Base-by-base conservation (phyloP, 2,329 filamentous ascomycete genomes). In the Dactylellina haptotyla region DNA sequence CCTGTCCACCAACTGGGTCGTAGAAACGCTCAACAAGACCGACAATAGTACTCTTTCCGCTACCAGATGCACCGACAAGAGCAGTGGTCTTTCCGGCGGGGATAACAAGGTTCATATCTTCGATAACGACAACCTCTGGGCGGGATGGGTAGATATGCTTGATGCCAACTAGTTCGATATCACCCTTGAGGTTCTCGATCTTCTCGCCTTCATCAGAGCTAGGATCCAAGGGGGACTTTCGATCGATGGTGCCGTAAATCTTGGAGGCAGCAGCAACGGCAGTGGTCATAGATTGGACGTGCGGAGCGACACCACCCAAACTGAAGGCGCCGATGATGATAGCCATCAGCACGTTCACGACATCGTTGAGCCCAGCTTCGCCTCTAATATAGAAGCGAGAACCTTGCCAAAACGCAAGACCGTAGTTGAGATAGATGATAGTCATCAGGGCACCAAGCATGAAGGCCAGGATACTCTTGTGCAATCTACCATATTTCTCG, bases 131-230 rank as follows among this genome's bases (percentile, higher is more conserved):
- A 2, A 97, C 93, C 78, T 97, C 93, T 0, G 93, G 92, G 10
- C 95, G 87, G 4, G 93, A 97, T 2, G 95, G 95, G 78, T 99
- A 98, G 77, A 97, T 94, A 81, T 97, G 93, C 80, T 91, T 95
- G 79, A 98, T 85, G 77, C 92, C 86, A 76, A 89, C 87, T 46
- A 99, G 85, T 76, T 93, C 90, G 67, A 99, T 89, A 14, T 87
- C 87, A 26, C 95, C 95, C 71, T 90, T 84, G 1, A 97, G 85
- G 18, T 87, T 81, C 0, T 92, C 88, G 0, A 96, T 85, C 76
- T 85, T 93, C 72, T 87, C 84, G n/a, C 94, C 95, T 6, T 85
- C 83, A 0, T 89, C 85, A 1, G 86, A 87, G 4, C 87, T 87
- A 0, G 94, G 89, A 78, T 99, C 91, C 51, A 98, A 84, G 0